These are phyloP conservation scores for Sphagnurus paluster DNA, from an alignment of 1,284 basidiomycete genomes.

Conservation along the genomic window DNA sequence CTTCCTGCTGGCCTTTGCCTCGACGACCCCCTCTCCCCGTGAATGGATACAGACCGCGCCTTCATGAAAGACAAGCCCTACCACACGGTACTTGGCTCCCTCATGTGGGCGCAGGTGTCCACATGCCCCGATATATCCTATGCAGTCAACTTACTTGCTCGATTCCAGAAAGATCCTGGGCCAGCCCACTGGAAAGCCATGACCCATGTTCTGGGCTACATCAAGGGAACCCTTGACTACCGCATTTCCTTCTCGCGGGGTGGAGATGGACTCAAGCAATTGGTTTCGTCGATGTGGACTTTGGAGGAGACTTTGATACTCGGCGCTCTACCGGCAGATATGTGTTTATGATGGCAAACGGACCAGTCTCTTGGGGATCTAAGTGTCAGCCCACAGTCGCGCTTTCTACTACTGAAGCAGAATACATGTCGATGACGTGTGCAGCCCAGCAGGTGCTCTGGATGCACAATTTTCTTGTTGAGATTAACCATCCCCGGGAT, in stretches of 20 bases:
- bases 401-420: too few species aligned
- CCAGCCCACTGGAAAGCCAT: slow-evolving; percentile 21
- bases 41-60: slow-evolving; percentile 12
- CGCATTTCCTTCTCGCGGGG: slow-evolving; percentile 25
- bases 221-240: slow-evolving; percentile 25
- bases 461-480: slow-evolving; percentile 28
- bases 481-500: slow-evolving; percentile 22
- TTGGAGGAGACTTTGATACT: slow-evolving; percentile 26
- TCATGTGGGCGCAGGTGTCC: too few species aligned
- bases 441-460: slow-evolving; percentile 31
- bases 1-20: slow-evolving; percentile 21
- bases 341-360: slow-evolving; percentile 28
- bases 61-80: too few species aligned
- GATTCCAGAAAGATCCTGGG: neutral
- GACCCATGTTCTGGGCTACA: slow-evolving; percentile 28
- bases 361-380: slow-evolving; percentile 29
- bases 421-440: slow-evolving; percentile 34
- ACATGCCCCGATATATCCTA: slow-evolving; percentile 1
- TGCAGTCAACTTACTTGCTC: neutral
- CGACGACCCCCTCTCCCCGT: slow-evolving; percentile 10
- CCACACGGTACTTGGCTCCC: too few species aligned
- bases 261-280: slow-evolving; percentile 18
- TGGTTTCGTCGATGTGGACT: slow-evolving; percentile 39
- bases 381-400: slow-evolving; percentile 31
- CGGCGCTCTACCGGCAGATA: slow-evolving; percentile 30